These are phyloP conservation scores for Cladosporium sp. DNA, from an alignment of 2,329 filamentous ascomycete species.

Conservation along the genomic window DNA sequence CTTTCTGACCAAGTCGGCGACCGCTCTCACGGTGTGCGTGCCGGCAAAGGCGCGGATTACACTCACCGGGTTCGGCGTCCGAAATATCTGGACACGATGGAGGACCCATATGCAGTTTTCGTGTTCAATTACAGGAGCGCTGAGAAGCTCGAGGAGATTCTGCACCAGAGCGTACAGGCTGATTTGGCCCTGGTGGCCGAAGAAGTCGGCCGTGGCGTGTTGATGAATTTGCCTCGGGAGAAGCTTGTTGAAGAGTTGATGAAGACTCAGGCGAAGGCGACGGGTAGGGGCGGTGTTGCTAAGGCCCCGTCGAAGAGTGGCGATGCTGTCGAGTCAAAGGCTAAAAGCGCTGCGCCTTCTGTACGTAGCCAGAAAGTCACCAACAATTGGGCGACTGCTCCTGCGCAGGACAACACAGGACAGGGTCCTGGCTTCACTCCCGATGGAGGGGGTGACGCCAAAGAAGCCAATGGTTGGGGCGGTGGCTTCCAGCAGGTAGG, in stretches of 20 bases:
- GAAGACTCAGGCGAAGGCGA: not conserved
- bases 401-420: not conserved
- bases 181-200: conserved; percentile 19
- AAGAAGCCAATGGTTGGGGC: not conserved
- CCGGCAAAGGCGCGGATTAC: conserved; percentile 36
- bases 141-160: conserved; percentile 32
- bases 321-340: not conserved
- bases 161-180: conserved; percentile 26
- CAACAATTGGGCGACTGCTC: not conserved
- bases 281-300: not conserved
- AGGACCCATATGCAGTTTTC: conserved; percentile 43
- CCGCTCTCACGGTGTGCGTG: conserved; percentile 25
- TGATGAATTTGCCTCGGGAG: conserved; percentile 22
- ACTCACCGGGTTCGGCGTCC: conserved; percentile 35
- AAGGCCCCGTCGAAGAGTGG: not conserved
- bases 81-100: conserved; percentile 39
- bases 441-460: not conserved
- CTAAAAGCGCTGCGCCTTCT: not conserved
- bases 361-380: not conserved
- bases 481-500: not conserved
- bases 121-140: conserved; percentile 44
- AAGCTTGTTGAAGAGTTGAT: conserved; percentile 20
- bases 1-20: conserved; percentile 17
- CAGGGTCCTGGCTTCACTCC: not conserved
- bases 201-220: conserved; percentile 1